phyloP scores from a whole-genome alignment of 1,139 yeast genomes.

The Debaryomyces robertsiae region DNA sequence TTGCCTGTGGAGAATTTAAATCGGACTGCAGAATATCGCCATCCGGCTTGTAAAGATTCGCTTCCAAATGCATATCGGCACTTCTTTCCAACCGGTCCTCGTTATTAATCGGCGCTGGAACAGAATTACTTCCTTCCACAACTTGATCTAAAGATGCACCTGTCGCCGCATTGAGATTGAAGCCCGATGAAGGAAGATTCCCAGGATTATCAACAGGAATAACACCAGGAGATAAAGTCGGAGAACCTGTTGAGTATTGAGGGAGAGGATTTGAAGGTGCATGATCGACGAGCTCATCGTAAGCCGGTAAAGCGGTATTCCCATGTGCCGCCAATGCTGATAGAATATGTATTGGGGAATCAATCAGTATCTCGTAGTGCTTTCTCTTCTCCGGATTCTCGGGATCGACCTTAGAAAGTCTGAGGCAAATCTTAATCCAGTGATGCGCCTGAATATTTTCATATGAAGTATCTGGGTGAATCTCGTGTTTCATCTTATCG shows the following conservation, averaged over 20 bases:
- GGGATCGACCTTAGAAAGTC: slow-evolving; percentile 68
- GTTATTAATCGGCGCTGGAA: slow-evolving; percentile 28
- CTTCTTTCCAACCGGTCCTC: slow-evolving; percentile 47
- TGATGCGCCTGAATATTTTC: slow-evolving; percentile 83
- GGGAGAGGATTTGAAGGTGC: slow-evolving; percentile 18
- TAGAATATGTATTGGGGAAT: slow-evolving; percentile 82
- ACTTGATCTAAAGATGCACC: slow-evolving; percentile 18
- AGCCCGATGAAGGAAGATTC: not conserved
- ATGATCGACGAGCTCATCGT: slow-evolving; percentile 35
- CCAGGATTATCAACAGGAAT: slow-evolving; percentile 43
- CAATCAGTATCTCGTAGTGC: slow-evolving; percentile 89
- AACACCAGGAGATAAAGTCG: slow-evolving; percentile 59
- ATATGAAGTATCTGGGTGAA: slow-evolving; percentile 84
- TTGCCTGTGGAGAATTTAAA: slow-evolving; percentile 60
- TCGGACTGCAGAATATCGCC: slow-evolving; percentile 29
- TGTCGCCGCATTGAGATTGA: not conserved
- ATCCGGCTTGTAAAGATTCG: slow-evolving; percentile 66
- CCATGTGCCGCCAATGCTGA: slow-evolving; percentile 71
- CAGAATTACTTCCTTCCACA: slow-evolving; percentile 21
- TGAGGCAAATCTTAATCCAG: slow-evolving; percentile 86
- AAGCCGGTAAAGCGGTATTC: slow-evolving; percentile 66
- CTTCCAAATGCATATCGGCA: slow-evolving; percentile 49
- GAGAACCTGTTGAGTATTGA: slow-evolving; percentile 25
- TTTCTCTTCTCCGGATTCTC: slow-evolving; percentile 64
- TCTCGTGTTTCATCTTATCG: slow-evolving; percentile 40